Evolutionary conservation across 2,329 filamentous ascomycete genomes (phyloP).

Genomic region (Gaeumannomyces tritici): DNA sequence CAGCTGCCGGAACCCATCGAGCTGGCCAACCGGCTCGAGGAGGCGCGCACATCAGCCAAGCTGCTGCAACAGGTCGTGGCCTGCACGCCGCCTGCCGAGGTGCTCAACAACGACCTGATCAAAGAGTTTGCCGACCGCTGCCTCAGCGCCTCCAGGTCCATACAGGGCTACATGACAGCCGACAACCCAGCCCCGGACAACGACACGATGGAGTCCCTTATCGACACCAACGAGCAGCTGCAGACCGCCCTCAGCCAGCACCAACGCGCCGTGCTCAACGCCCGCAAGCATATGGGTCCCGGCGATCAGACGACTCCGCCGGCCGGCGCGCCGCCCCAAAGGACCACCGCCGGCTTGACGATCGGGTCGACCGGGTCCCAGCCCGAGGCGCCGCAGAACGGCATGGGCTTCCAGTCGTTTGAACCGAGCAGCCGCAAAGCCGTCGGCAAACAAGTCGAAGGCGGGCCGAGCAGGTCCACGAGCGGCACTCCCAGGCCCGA

Average conservation of each 20-base stretch:
- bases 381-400: too few relatives aligned
- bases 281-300: constrained; percentile 31
- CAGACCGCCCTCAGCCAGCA: constrained; percentile 75
- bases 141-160: constrained; percentile 65
- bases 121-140: constrained; percentile 88
- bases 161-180: constrained; percentile 77
- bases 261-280: constrained; percentile 65
- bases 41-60: constrained; percentile 83
- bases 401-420: too few relatives aligned
- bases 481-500: constrained; percentile 8
- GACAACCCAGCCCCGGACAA: constrained; percentile 78
- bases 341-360: background rate
- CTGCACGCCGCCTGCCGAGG: constrained; percentile 67
- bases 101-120: constrained; percentile 78
- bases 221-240: constrained; percentile 89
- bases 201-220: constrained; percentile 84
- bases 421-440: constrained; percentile 11
- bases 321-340: background rate
- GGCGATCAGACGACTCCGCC: constrained; percentile 6
- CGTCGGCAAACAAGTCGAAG: constrained; percentile 12
- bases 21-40: constrained; percentile 74
- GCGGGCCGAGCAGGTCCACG: constrained; percentile 2
- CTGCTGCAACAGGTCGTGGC: constrained; percentile 87
- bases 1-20: constrained; percentile 61
- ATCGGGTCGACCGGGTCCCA: constrained; percentile 1